Base-by-base conservation (phyloP, 2,329 filamentous ascomycete genomes). In the Nectriaceae sp. region DNA sequence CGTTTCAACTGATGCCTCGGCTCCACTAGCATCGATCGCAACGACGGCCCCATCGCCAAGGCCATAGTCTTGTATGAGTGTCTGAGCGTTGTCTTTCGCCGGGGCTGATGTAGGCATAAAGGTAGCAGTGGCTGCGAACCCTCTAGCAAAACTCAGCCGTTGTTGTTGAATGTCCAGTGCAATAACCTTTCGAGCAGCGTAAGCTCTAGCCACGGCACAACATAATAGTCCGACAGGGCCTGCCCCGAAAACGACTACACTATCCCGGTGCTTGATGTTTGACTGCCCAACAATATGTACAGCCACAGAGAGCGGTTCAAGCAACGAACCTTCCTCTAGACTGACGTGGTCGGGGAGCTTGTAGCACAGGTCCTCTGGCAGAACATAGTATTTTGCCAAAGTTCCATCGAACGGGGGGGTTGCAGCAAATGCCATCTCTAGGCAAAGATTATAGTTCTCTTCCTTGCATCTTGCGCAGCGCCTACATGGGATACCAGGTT, bases 381-480 rank as follows among this genome's bases (percentile, higher is more conserved):
- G 68, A 29, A 66, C 67, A 59, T 75, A 80, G 60, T 75, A 80
- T 50, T 74, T 78, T 3, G 68, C 64, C 11, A 82, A 62, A 0
- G 75, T 78, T 2, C 77, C 77, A 44, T 78, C 70, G 47, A 70
- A 69, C 0, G 77, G 77, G 1, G 77, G 77, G 0, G 71, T 75
- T 0, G 76, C 77, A 6, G 77, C 76, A 48, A 80, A 80, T 5
- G 73, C 60, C 1, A 68, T 78, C 33, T 75, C 65, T 0, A 63
- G 56, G 52, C 73, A 72, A 2, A 75, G 59, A 36, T 75, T 70
- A 57, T 76, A 76, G 3, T 42, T 35, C 3, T 73, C 74, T 1
- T 52, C 46, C 4, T 69, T 66, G 55, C 76, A 79, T 46, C 67
- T 63, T 35, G 70, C 62, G 59, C 76, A 78, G 22, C 66, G 61